Conservation (phyloP, 2,329 filamentous ascomycete species). For the Aspergillus transmontanensis region DNA sequence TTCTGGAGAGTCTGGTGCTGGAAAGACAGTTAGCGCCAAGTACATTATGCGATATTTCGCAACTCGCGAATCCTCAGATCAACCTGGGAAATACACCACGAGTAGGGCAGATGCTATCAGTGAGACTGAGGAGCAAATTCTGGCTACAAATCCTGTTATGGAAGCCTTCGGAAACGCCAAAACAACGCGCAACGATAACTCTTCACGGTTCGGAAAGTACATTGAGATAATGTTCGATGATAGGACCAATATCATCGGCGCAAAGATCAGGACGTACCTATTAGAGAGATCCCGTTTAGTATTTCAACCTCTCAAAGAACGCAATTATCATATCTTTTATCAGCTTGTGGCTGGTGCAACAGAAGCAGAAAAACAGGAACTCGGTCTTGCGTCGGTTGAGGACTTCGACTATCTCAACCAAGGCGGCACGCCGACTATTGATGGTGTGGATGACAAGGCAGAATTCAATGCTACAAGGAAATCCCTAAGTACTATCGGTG, state of each 20-base stretch:
- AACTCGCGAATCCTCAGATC: constrained; percentile 90
- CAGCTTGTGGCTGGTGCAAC: constrained; percentile 92
- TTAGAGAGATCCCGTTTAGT: constrained; percentile 93
- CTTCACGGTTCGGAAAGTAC: constrained; percentile 98
- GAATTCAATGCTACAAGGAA: constrained; percentile 88
- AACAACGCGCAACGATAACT: constrained; percentile 99
- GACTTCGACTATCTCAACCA: constrained; percentile 97
- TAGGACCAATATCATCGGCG: constrained; percentile 92
- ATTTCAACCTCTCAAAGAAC: constrained; percentile 95
- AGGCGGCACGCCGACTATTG: constrained; percentile 85
- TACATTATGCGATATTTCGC: constrained; percentile 99
- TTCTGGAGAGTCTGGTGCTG: constrained; percentile 97
- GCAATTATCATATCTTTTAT: constrained; percentile 99
- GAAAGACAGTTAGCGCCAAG: constrained; percentile 98
- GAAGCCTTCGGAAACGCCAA: constrained; percentile 99
- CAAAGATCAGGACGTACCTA: constrained; percentile 94
- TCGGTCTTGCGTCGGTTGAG: constrained; percentile 78
- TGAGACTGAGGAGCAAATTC: constrained; percentile 96
- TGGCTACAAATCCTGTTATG: constrained; percentile 99
- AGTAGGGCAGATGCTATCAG: constrained; percentile 81
- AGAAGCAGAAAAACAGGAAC: constrained; percentile 76
- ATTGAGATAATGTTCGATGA: constrained; percentile 99
- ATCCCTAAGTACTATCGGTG: constrained; percentile 85
- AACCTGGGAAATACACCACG: constrained; percentile 75
- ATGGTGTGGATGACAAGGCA: constrained; percentile 92